A percentile compares a stretch with the other conserved stretches of the same genome.
Evolutionary conservation across 1,284 basidiomycete genomes (phyloP).

Genomic region (Lignosus rhinocerotis): DNA sequence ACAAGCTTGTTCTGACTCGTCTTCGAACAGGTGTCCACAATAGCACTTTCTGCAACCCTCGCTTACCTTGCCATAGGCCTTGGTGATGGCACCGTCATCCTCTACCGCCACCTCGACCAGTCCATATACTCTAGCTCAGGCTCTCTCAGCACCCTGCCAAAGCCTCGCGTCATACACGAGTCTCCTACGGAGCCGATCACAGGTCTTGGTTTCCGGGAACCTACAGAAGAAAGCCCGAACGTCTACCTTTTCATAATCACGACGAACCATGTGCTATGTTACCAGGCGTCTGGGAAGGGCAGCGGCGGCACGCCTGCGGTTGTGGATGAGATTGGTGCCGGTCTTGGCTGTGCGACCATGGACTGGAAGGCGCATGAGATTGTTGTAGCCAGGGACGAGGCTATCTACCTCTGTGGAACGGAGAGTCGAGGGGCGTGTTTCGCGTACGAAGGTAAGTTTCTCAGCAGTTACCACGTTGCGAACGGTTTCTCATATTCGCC

Average conservation of each 20-base stretch:
- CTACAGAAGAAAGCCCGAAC: constrained; percentile 49
- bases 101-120: constrained; percentile 90
- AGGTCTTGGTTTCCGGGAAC: constrained; percentile 84
- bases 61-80: constrained; percentile 90
- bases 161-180: constrained; percentile 79
- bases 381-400: constrained; percentile 89
- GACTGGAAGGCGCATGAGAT: constrained; percentile 73
- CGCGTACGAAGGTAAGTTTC: constrained; percentile 79
- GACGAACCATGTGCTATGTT: constrained; percentile 78
- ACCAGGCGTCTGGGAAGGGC: constrained; percentile 76
- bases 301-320: constrained; percentile 66
- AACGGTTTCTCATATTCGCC: background rate
- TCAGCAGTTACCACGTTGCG: background rate
- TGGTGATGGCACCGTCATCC: constrained; percentile 91
- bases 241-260: constrained; percentile 86
- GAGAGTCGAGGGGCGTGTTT: constrained; percentile 86
- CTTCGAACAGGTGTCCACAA: constrained; percentile 64
- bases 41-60: constrained; percentile 81
- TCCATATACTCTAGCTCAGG: constrained; percentile 66
- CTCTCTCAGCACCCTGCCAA: constrained; percentile 74
- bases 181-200: constrained; percentile 86
- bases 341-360: constrained; percentile 83
- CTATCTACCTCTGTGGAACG: constrained; percentile 84
- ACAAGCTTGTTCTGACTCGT: background rate
- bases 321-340: constrained; percentile 87